phyloP scores from a whole-genome alignment of 768 basidiomycete genomes.

The Auriscalpium vulgare region DNA sequence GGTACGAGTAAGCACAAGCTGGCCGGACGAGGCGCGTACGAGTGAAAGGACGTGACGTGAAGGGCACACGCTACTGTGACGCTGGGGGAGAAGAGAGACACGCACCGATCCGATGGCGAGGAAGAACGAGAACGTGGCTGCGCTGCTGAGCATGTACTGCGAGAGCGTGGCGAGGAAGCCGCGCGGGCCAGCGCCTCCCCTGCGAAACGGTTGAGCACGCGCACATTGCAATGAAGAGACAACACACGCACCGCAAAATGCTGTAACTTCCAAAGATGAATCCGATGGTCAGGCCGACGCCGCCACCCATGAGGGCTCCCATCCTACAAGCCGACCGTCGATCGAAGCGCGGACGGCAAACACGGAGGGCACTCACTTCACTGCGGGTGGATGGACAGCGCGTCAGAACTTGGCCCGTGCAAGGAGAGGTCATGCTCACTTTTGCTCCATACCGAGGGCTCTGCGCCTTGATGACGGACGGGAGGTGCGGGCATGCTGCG shows the following conservation, averaged over 20 bases:
- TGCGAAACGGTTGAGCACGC: constrained; percentile 22
- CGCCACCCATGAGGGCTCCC: constrained; percentile 88
- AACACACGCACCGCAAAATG: constrained; percentile 64
- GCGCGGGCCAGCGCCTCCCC: constrained; percentile 85
- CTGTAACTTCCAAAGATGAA: constrained; percentile 95
- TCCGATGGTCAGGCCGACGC: constrained; percentile 93
- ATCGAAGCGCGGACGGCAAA: constrained; percentile 4
- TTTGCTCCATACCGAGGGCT: constrained; percentile 18
- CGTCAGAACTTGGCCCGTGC: constrained; percentile 1
- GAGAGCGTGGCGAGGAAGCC: constrained; percentile 88
- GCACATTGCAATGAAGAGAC: neutral
- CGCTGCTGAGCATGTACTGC: constrained; percentile 97
- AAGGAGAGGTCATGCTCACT: constrained; percentile 5
- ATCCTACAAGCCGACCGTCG: constrained; percentile 43
- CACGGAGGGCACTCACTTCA: constrained; percentile 41
- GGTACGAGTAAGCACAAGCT: neutral
- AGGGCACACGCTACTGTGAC: neutral
- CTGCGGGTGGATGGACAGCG: constrained; percentile 25
- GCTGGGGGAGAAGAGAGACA: constrained; percentile 2
- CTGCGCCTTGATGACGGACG: constrained; percentile 8
- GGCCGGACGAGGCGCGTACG: neutral
- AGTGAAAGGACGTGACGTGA: too few species aligned
- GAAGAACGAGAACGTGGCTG: constrained; percentile 96
- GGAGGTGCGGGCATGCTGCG: constrained; percentile 10
- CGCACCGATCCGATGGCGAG: constrained; percentile 87